Conservation (phyloP, 768 basidiomycete species). For the Butyriboletus loyo region DNA sequence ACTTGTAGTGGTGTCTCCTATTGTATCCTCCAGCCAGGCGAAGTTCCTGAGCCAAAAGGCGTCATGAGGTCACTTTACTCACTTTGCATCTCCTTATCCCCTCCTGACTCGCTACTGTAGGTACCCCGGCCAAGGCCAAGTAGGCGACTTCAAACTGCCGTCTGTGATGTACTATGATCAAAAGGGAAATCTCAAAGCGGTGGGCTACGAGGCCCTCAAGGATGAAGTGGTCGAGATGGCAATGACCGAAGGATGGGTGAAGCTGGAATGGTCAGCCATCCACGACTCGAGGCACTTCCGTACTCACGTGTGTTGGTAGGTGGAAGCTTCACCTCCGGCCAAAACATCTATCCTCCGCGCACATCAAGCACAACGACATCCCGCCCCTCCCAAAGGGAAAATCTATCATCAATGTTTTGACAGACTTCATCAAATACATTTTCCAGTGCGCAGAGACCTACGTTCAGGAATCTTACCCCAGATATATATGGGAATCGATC, state of each 20-base stretch:
- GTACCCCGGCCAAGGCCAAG: constrained; percentile 38
- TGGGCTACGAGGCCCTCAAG: constrained; percentile 40
- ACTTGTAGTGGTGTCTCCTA: constrained; percentile 36
- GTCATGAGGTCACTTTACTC: constrained; percentile 12
- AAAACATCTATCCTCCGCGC: constrained; percentile 23
- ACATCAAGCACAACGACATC: constrained; percentile 30
- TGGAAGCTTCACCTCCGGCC: constrained; percentile 40
- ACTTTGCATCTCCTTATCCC: too few relatives aligned
- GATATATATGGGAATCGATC: constrained; percentile 44
- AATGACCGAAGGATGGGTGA: constrained; percentile 39
- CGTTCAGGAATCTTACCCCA: constrained; percentile 41
- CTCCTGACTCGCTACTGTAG: constrained; percentile 12
- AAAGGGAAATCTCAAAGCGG: constrained; percentile 34
- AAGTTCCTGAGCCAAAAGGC: constrained; percentile 22
- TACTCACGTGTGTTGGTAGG: constrained; percentile 11
- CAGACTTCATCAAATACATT: constrained; percentile 45
- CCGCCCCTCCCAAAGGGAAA: constrained; percentile 40
- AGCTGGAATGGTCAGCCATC: constrained; percentile 39
- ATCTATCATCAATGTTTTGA: constrained; percentile 37
- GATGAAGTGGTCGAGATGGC: constrained; percentile 35
- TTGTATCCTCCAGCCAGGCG: constrained; percentile 36
- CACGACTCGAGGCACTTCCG: neutral
- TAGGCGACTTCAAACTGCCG: constrained; percentile 43
- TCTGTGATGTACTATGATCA: constrained; percentile 45
- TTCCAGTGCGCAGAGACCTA: constrained; percentile 40